A percentile compares a stretch with the other conserved stretches of the same genome.
These are phyloP conservation scores for Fusarium tjaetaba DNA, from an alignment of 2,329 filamentous ascomycete genomes.

Conservation along the genomic window DNA sequence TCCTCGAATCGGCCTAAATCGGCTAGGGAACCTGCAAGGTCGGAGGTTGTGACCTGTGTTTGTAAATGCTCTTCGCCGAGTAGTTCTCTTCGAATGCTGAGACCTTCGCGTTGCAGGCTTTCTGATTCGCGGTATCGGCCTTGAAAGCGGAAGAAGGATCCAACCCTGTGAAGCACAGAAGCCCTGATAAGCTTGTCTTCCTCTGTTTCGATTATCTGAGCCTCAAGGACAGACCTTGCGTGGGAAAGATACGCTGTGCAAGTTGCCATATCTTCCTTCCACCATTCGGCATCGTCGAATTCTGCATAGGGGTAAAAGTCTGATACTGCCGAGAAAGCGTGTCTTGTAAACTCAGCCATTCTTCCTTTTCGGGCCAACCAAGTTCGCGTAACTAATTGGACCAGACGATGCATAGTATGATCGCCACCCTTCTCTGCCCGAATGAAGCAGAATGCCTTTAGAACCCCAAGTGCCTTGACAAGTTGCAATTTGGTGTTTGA, in stretches of 20 bases:
- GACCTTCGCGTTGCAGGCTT: neutral
- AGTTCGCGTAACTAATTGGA: slow-evolving; percentile 47
- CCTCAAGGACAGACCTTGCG: slow-evolving; percentile 29
- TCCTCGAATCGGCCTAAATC: fast-evolving
- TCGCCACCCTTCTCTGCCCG: slow-evolving; percentile 12
- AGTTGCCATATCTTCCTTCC: too few species aligned
- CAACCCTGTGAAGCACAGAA: slow-evolving; percentile 20
- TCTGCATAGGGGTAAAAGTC: slow-evolving; percentile 33
- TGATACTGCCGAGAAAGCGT: slow-evolving; percentile 37
- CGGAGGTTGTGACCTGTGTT: neutral
- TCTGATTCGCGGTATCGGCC: neutral
- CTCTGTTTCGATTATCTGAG: slow-evolving; percentile 1
- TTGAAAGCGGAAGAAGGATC: neutral
- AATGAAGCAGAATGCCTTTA: slow-evolving; percentile 48
- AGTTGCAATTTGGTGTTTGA: neutral
- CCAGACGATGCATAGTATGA: slow-evolving; percentile 48
- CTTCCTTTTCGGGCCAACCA: slow-evolving; percentile 39
- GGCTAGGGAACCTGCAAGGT: neutral
- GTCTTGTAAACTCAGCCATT: slow-evolving; percentile 12
- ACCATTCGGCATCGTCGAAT: slow-evolving; percentile 8
- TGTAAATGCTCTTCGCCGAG: slow-evolving; percentile 1
- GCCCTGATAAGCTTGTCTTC: slow-evolving; percentile 17
- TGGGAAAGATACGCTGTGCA: too few species aligned
- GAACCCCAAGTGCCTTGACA: neutral
- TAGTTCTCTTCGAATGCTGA: neutral